These are phyloP conservation scores for Theileria annulata DNA, from an alignment of 169 alveolate genomes.

Conservation along the genomic window DNA sequence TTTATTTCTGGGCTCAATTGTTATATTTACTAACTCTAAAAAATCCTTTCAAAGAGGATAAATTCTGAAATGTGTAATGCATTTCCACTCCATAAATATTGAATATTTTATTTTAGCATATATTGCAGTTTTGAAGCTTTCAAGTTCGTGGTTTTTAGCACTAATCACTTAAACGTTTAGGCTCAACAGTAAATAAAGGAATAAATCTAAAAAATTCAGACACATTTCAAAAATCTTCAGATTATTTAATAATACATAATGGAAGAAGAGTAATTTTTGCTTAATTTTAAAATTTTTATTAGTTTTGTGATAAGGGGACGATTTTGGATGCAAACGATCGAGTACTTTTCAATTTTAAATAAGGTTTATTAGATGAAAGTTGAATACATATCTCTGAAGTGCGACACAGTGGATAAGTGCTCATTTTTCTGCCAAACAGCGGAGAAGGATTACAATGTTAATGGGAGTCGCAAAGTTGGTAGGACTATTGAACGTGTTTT, in stretches of 20 bases:
- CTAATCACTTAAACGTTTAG: not conserved
- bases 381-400: constrained; percentile 34
- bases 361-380: constrained; percentile 18
- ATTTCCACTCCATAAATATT: not conserved
- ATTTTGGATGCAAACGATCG: constrained; percentile 42
- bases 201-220: not conserved
- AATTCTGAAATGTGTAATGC: constrained; percentile 9
- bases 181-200: not conserved
- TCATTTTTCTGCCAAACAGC: constrained; percentile 57
- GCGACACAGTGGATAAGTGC: constrained; percentile 27
- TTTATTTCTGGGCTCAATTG: not conserved
- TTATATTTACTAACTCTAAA: too few species aligned
- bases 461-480: constrained; percentile 3
- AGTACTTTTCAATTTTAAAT: constrained; percentile 5
- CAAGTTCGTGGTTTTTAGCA: constrained; percentile 8
- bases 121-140: not conserved
- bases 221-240: constrained; percentile 18
- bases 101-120: not conserved
- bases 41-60: not conserved
- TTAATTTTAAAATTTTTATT: not conserved
- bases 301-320: constrained; percentile 58
- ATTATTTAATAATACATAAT: constrained; percentile 48
- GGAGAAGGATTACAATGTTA: constrained; percentile 30
- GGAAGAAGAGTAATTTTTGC: constrained; percentile 41
- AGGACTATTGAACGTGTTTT: not conserved